Evolutionary conservation across 2,329 filamentous ascomycete species (phyloP), one percentile per base, ranked within the genome.

Genomic region (Aspergillus flavus): DNA sequence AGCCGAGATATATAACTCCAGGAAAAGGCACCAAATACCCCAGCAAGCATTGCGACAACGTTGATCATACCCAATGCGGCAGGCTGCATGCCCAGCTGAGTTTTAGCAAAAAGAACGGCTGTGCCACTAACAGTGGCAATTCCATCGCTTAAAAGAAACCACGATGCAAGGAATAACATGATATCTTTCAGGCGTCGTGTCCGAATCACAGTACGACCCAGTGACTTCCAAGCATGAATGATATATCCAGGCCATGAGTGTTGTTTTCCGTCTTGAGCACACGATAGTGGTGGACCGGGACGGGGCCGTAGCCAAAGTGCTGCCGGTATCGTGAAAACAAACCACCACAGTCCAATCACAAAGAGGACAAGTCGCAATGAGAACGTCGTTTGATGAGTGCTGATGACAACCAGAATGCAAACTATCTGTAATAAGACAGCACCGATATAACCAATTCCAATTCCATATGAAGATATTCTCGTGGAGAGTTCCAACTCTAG

Each of bases 101-200:
- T 98, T 80, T 98, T 98, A 46, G 94, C 95, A 75, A 97, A 99
- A 11, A 99, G 84, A 32, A 98, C 93, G 0, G 95, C 95, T 0
- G 95, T 98, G 16, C 93, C 94, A 39, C 92, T 95, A 0, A 96
- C 94, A 0, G 95, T 98, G 9, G 95, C 95, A 66, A 98, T 93
- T 48, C 92, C 93, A 72, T 99, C 95, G 7, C 92, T 96, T 1
- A 99, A 85, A 34, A 99, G 84, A 75, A 99, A 97, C 95, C 95
- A 99, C 6, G 92, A 93, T 3, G 86, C 87, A 5, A 99, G 85
- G 68, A 98, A 97, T 0, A 97, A 84, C 16, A 95, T 83, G 1
- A 97, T 88, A 69, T 97, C 90, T 64, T 90, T 90, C 0, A 97
- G 76, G 2, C 86, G 85, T 3, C 88, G 85, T 3, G 94, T 94